These are phyloP conservation scores for Coemansia sp. DNA, from an alignment of 371 early-diverging fungal genomes.

Conservation along the genomic window DNA sequence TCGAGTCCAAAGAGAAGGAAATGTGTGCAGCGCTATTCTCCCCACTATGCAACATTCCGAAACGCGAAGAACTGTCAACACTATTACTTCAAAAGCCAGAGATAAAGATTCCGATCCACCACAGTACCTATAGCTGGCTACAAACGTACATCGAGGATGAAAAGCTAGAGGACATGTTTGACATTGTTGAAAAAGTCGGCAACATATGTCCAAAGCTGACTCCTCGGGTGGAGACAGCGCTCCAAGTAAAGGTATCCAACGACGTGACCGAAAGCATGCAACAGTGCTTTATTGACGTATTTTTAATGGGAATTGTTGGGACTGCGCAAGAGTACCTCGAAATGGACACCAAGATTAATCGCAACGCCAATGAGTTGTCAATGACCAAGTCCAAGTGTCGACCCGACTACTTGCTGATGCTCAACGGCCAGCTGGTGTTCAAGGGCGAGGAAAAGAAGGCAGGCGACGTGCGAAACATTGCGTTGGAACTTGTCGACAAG, in stretches of 20 bases:
- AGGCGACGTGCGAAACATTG: constrained; percentile 42
- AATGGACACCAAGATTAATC: constrained; percentile 26
- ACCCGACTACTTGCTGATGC: constrained; percentile 43
- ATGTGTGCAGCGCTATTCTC: constrained; percentile 23
- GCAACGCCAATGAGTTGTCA: constrained; percentile 44
- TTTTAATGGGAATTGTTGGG: constrained; percentile 28
- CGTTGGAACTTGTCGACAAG: constrained; percentile 43
- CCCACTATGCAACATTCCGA: constrained; percentile 15
- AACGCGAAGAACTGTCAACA: neutral
- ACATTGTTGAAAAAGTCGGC: constrained; percentile 38
- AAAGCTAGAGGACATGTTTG: constrained; percentile 8
- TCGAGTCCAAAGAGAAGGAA: constrained; percentile 14
- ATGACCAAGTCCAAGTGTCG: constrained; percentile 29
- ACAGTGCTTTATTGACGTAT: constrained; percentile 38
- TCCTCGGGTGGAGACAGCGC: constrained; percentile 28
- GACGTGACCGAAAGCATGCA: constrained; percentile 41
- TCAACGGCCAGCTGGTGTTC: constrained; percentile 48
- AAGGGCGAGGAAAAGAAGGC: constrained; percentile 51
- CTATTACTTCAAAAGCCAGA: constrained; percentile 1
- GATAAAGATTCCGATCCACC: constrained; percentile 33
- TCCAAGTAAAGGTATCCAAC: constrained; percentile 11
- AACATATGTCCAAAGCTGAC: constrained; percentile 36
- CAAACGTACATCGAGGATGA: constrained; percentile 10
- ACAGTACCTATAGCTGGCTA: constrained; percentile 11
- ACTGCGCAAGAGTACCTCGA: constrained; percentile 30